Percentiles rank a stretch among this genome's conserved stretches.
These are phyloP conservation scores for Annulohypoxylon nitens DNA, from an alignment of 495 filamentous ascomycete genomes.

Conservation along the genomic window DNA sequence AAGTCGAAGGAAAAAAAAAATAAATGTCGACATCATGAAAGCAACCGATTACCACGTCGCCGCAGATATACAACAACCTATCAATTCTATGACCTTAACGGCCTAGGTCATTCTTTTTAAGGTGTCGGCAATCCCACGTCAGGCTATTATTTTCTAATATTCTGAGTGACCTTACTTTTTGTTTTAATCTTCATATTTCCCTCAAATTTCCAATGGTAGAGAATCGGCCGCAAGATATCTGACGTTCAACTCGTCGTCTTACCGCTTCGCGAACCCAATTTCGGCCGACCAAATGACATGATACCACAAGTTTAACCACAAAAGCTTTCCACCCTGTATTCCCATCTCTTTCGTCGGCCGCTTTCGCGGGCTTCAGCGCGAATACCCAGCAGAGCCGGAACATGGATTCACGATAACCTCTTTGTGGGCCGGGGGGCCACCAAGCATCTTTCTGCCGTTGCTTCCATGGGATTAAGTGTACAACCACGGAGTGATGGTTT, in stretches of 20 bases:
- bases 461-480: neutral
- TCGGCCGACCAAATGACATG: slow-evolving; percentile 50
- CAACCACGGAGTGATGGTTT: slow-evolving; percentile 28
- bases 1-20: slow-evolving; percentile 23
- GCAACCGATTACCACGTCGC: neutral
- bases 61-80: neutral
- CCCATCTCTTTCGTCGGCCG: slow-evolving; percentile 54
- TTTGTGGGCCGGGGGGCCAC: slow-evolving; percentile 66
- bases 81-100: slow-evolving; percentile 6
- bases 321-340: slow-evolving; percentile 61
- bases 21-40: slow-evolving; percentile 46
- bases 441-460: slow-evolving; percentile 39
- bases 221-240: slow-evolving; percentile 10
- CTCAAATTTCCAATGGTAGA: slow-evolving; percentile 27
- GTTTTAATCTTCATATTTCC: slow-evolving; percentile 9
- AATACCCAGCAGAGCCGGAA: slow-evolving; percentile 60
- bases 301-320: slow-evolving; percentile 40
- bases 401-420: slow-evolving; percentile 65
- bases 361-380: slow-evolving; percentile 65
- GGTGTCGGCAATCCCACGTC: neutral
- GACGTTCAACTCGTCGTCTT: slow-evolving; percentile 16
- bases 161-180: slow-evolving; percentile 1
- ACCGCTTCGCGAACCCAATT: slow-evolving; percentile 19
- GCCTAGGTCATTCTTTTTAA: neutral
- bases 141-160: neutral